Evolutionary conservation across 371 early-diverging fungal genomes (phyloP), one percentile per base, ranked within the genome.

Genomic region (Syncephalis fuscata): DNA sequence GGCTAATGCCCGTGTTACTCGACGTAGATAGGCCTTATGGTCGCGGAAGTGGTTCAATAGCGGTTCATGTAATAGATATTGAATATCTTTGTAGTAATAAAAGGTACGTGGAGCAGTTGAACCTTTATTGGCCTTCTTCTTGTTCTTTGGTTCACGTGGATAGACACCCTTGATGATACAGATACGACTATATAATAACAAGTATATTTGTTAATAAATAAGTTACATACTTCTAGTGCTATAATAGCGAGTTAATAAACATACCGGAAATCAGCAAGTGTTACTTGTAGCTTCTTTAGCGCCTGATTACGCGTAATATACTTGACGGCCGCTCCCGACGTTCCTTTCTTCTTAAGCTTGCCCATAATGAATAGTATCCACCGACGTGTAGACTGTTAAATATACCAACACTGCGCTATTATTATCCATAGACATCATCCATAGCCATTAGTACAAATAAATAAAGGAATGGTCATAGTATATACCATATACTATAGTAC

Each of bases 141-240:
- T 82, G 71, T 85, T 89, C 52, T 75, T 79, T 39, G 98, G 98
- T 61, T 92, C 92, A 42, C 89, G 83, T 16, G 98, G 98, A 66
- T 95, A 94, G 52, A 97, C 85, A 26, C 98, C 98, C 70, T 97
- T 97, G 54, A 97, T 67, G 61, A 97, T 97, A 70, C 95, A 95
- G 48, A 97, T 73, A 39, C 94, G 91, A 64, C 97, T 81, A 53
- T 19, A 15, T 25, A 48, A 44, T 44, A 17, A 27, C 17, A 32
- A 43, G n/a, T n/a, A n/a, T n/a, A n/a, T n/a, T n/a, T 15, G 11
- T 16, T 36, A 39, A 43, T 11, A 38, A n/a, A 8, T 37, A 15
- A 9, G 44, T 20, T 21, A 3, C 8, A 45, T 45, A 15, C 20
- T 32, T 32, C 32, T 32, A 32, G 32, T 32, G 32, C 32, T 1